Evolutionary conservation across 2,329 filamentous ascomycete species (phyloP).

Genomic region (Fusarium staphyleae): DNA sequence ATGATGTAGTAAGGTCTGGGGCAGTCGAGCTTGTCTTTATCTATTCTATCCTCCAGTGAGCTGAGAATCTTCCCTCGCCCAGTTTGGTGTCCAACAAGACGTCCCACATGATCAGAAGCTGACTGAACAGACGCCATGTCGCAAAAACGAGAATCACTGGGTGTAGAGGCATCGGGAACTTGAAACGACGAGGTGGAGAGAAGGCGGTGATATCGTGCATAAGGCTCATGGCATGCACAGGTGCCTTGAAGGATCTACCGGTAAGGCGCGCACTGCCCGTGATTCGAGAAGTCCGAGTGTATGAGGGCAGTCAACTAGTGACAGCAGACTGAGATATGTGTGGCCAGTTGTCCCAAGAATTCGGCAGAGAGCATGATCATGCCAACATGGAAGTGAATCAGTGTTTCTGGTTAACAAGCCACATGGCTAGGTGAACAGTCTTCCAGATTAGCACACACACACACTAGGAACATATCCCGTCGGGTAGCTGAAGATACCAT

Average conservation of each 20-base stretch:
- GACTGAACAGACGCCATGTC: not conserved
- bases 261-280: not conserved
- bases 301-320: conserved; percentile 1
- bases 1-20: conserved; percentile 10
- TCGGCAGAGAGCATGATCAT: conserved; percentile 22
- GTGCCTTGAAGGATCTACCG: conserved; percentile 1
- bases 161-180: conserved; percentile 5
- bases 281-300: not conserved
- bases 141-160: not conserved
- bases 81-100: not conserved
- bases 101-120: not conserved
- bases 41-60: not conserved
- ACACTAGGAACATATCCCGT: not conserved
- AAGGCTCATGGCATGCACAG: conserved; percentile 1
- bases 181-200: conserved; percentile 9
- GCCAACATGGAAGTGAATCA: not conserved
- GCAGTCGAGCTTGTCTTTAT: conserved; percentile 5
- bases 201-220: conserved; percentile 2
- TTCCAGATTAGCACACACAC: not conserved
- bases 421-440: not conserved
- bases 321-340: conserved; percentile 1
- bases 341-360: not conserved
- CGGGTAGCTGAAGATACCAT: not conserved
- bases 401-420: conserved; percentile 2
- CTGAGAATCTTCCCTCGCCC: not conserved